Conservation (phyloP, 2,329 filamentous ascomycete genomes). For the Conoideocrella luteorostrata region DNA sequence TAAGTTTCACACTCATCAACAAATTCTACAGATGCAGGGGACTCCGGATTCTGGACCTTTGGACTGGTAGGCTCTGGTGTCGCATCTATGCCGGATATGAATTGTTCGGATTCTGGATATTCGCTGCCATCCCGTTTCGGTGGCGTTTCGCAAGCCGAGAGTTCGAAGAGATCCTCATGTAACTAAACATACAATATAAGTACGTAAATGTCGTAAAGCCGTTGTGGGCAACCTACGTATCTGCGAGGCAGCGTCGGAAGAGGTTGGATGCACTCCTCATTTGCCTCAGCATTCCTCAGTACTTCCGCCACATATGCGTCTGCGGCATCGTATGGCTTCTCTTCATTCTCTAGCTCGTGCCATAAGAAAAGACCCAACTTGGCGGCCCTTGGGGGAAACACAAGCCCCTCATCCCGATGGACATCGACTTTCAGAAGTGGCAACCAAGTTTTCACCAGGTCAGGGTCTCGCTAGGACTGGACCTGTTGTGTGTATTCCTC, state of each 20-base stretch:
- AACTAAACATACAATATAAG: slow-evolving; percentile 6
- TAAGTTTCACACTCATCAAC: background rate
- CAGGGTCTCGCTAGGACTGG: slow-evolving; percentile 5
- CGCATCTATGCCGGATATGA: background rate
- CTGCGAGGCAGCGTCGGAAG: background rate
- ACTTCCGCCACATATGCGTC: slow-evolving; percentile 6
- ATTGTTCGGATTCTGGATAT: background rate
- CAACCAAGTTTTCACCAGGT: slow-evolving; percentile 7
- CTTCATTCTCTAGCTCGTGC: slow-evolving; percentile 8
- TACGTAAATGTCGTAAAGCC: background rate
- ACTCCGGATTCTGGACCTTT: background rate
- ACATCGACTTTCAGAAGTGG: slow-evolving; percentile 7
- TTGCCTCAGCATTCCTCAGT: background rate
- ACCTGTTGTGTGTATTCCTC: slow-evolving; percentile 4
- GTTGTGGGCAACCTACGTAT: slow-evolving; percentile 1
- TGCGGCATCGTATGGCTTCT: background rate
- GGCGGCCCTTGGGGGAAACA: slow-evolving; percentile 4
- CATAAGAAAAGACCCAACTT: slow-evolving; percentile 5
- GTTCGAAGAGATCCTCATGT: slow-evolving; percentile 4
- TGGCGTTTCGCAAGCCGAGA: background rate
- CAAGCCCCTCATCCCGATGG: slow-evolving; percentile 7
- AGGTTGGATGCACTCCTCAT: background rate
- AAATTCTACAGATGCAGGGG: background rate
- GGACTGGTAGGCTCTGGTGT: background rate
- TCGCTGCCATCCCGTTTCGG: background rate